Base-by-base conservation (phyloP, 2,329 filamentous ascomycete species). In the Cladophialophora psammophila region DNA sequence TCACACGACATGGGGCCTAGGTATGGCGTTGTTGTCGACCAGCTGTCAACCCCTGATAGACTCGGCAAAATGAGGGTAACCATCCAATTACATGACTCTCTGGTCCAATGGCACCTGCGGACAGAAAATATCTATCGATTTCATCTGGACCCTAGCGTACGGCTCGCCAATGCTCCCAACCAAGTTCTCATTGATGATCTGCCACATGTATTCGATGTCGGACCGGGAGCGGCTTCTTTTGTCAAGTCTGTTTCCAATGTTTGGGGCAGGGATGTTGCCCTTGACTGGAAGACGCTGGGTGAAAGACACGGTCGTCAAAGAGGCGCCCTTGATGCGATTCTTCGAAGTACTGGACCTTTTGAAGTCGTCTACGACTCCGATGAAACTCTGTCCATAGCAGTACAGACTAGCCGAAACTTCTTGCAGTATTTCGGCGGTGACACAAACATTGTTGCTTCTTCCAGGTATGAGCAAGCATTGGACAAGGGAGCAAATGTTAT, bases 371-470 rank as follows among this genome's bases (percentile, higher is more conserved):
- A 59, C 36, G 55, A 50, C n/a, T 66, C 63, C 5, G 48, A 71
- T n/a, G 67, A 76, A 13, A 75, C 74, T 7, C 73, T 72, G 10
- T 71, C 75, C 20, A 71, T 83, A 50, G 85, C 85, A 1, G 72
- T 87, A 4, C 85, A 88, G 69, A 80, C 86, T 48, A 85, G 85
- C 32, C 82, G 85, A 36, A 88, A 87, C 70, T 76, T 88, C 2
- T 80, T 84, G 67, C 86, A 88, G 72, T 88, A 88, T 72, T 86
- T 85, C 74, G 80, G 78, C 58, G 85, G 85, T 18, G 85, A 87
- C 70, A 78, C 82, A 1, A 70, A 77, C 7, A 80, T 87, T 57
- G 60, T 76, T 6, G 63, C 59, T 34, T 20, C 15, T 6, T 35
- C 64, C 20, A 38, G 42, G 18, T 65, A 64, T 52, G 50, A 57